Evolutionary conservation across 2,329 filamentous ascomycete genomes (phyloP), one percentile per base, ranked within the genome.

Genomic region (Sarocladiaceae sp.): DNA sequence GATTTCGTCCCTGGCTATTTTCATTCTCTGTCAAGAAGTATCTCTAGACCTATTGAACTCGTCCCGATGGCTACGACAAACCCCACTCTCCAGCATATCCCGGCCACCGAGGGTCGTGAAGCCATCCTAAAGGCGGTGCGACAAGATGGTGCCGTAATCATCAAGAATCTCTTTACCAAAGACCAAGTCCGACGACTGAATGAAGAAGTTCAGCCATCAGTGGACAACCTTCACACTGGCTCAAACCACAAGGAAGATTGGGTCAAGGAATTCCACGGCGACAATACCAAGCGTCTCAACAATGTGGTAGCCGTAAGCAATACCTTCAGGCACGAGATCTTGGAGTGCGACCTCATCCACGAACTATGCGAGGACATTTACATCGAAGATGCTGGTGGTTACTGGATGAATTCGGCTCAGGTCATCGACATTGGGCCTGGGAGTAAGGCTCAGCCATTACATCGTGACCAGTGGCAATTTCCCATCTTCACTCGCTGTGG

Each of bases 291-390:
- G 52, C 61, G 62, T 4, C 46, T 63, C 17, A 58, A 55, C 35
- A 55, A 56, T 28, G 53, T 62, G 5, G 54, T 60, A 29, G 44
- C 59, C 8, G 46, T 57, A 15, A 65, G 63, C 59, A 37, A 54
- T 39, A 61, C 60, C 6, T 66, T 63, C 42, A 61, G 64, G 20
- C 50, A 59, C 6, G 56, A 62, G 17, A 56, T 65, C 12, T 49
- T 64, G 6, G 62, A 66, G 44, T 60, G 57, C 54, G 58, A 64
- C 22, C 37, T 63, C 25, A 57, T 64, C 23, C 64, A 65, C 13
- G 7, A 44, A 11, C 20, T 52, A 26, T 52, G 37, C 50, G 37
- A 44, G 26, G 36, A 23, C 6, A 55, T 63, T 39, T 63, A 60
- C 47, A 28, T 50, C 2, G 50, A 57, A 29, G 60, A 63, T 26